phyloP scores from a whole-genome alignment of 2,329 filamentous ascomycete genomes.

The Fusarium compactum region DNA sequence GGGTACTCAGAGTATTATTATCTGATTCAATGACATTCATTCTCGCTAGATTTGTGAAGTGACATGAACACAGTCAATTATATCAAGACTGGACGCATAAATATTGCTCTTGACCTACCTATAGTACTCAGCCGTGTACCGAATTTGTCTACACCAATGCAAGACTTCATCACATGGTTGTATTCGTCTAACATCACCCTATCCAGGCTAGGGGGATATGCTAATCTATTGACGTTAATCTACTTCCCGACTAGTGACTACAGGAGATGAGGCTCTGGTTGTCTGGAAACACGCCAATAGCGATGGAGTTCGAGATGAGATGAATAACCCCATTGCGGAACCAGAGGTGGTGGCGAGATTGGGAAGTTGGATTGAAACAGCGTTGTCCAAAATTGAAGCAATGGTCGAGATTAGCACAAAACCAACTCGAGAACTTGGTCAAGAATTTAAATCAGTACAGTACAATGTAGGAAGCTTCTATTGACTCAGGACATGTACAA shows the following conservation, averaged over 20 bases:
- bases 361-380: background rate
- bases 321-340: slow-evolving; percentile 36
- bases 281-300: slow-evolving; percentile 27
- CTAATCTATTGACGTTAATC: slow-evolving; percentile 37
- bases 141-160: background rate
- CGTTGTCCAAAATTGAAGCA: background rate
- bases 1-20: background rate
- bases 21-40: background rate
- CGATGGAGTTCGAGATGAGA: background rate
- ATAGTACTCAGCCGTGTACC: background rate
- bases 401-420: background rate
- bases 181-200: slow-evolving; percentile 46
- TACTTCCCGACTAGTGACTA: slow-evolving; percentile 35
- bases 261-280: slow-evolving; percentile 41
- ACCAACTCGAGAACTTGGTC: background rate
- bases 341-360: background rate
- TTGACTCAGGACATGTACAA: background rate
- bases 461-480: background rate
- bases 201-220: slow-evolving; percentile 39
- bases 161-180: slow-evolving; percentile 43
- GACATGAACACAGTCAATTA: background rate
- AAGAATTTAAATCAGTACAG: background rate
- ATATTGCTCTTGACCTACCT: background rate
- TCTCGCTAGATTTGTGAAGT: background rate
- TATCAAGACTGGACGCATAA: background rate